phyloP scores from a whole-genome alignment of 257 asterid species.

The Agastache rugosa region DNA sequence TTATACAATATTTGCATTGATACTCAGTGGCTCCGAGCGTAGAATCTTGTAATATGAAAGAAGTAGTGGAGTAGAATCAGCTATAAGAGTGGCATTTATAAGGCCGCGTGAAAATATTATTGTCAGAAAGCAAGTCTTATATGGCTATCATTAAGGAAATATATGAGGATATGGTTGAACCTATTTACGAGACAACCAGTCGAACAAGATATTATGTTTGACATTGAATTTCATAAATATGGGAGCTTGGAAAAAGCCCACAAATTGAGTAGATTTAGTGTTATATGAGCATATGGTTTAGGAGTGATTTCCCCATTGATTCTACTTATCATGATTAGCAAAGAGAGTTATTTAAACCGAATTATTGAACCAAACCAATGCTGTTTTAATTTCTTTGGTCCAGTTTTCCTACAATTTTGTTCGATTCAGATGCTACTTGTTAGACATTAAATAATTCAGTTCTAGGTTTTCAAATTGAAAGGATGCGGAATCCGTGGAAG shows the following conservation, averaged over 20 bases:
- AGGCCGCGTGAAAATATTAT: not conserved
- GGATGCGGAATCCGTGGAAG: too few species aligned
- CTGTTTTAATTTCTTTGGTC: not conserved
- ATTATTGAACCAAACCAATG: not conserved
- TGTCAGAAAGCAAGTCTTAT: not conserved
- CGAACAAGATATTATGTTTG: not conserved
- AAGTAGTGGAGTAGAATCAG: conserved; percentile 12
- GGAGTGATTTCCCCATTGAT: not conserved
- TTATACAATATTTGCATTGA: not conserved
- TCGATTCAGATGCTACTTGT: not conserved
- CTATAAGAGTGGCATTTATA: not conserved
- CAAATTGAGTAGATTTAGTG: not conserved
- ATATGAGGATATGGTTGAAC: conserved; percentile 17
- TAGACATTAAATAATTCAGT: not conserved
- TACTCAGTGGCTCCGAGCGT: not conserved
- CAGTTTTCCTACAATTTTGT: not conserved
- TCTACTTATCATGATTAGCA: not conserved
- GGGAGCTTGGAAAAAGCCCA: not conserved
- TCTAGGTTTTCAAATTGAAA: not conserved
- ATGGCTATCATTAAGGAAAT: not conserved
- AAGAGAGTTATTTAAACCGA: not conserved
- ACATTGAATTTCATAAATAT: not conserved
- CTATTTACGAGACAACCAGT: not conserved
- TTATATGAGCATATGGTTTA: not conserved
- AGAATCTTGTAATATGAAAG: not conserved